Evolutionary conservation across 1,284 basidiomycete species (phyloP), one percentile per base, ranked within the genome.

Genomic region (Porodaedalea pini): DNA sequence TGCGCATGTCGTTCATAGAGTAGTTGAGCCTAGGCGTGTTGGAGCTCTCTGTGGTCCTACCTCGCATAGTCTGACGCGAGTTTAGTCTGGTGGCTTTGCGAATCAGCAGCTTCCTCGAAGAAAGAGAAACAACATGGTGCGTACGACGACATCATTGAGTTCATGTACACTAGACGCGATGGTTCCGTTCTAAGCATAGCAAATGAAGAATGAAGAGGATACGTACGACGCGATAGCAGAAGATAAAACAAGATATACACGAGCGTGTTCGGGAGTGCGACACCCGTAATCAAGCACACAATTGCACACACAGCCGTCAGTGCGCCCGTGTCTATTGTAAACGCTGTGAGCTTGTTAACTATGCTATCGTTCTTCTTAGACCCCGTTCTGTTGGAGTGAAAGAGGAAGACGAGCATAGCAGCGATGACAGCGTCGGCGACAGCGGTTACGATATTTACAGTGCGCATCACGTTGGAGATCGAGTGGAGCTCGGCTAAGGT

Each of bases 391-490:
- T 32, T 48, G 13, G 31, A 23, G n/a, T 62, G 45, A 5, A 62
- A 39, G 3, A 58, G 53, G 31, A 43, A 58, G 5, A 59, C 51
- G 45, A 62, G 60, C 15, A 45, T 34, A 10, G 15, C 36, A 8
- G 61, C 59, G 32, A 62, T 61, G 21, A 32, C 40, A 29, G 53
- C 29, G 44, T 62, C 59, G 11, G 43, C 37, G 8, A 55, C 29
- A 8, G 50, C 48, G 10, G 55, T 47, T 7, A 53, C 32, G 19
- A 48, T 29, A 19, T 40, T 17, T 10, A 31, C 40, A 7, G 29
- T 21, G 11, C 31, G 55, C 15, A 27, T 32, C 17, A 52, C 2
- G 11, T 27, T 43, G 25, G 37, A 39, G 39, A 89, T 70, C 92
- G 66, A 67, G 36, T n/a, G 48, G 5, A 48, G 29, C 29, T 15